Evolutionary conservation across 768 basidiomycete genomes (phyloP).

Genomic region (Suillus sp.): DNA sequence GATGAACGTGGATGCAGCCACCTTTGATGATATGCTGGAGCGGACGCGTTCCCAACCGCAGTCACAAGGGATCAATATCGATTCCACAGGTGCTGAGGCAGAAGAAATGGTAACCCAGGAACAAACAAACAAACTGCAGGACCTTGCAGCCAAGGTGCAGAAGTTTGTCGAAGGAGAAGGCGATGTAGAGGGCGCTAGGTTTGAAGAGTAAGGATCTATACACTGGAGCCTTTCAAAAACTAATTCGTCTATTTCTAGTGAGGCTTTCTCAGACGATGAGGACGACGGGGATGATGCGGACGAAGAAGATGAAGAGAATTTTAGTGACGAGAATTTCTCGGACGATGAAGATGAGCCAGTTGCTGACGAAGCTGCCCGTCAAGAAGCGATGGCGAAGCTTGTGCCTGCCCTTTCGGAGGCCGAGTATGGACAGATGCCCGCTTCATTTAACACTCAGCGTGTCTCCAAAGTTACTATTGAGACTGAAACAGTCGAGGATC

Average conservation of each 20-base stretch:
- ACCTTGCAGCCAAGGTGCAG: conserved; percentile 83
- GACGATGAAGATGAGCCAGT: conserved; percentile 39
- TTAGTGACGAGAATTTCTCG: conserved; percentile 46
- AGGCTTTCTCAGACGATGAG: conserved; percentile 64
- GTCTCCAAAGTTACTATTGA: conserved; percentile 50
- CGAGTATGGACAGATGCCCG: conserved; percentile 89
- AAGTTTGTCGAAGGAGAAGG: conserved; percentile 91
- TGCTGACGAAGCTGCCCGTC: conserved; percentile 43
- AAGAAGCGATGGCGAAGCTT: conserved; percentile 74
- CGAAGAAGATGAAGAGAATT: conserved; percentile 40
- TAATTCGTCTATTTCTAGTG: conserved; percentile 43
- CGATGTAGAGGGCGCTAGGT: conserved; percentile 83
- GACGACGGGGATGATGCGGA: conserved; percentile 46
- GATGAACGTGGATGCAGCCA: conserved; percentile 77
- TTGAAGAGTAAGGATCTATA: conserved; percentile 74
- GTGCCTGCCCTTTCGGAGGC: conserved; percentile 77
- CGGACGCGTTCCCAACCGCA: conserved; percentile 32
- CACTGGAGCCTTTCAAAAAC: conserved; percentile 7
- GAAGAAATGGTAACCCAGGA: conserved; percentile 55
- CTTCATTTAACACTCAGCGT: conserved; percentile 74
- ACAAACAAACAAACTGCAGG: conserved; percentile 70
- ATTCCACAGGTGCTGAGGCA: conserved; percentile 31
- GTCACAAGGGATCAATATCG: conserved; percentile 53
- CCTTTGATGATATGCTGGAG: conserved; percentile 75
- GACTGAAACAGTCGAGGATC: conserved; percentile 40